These are phyloP conservation scores for Entomortierella beljakovae DNA, from an alignment of 192 early-diverging fungal species.

Conservation along the genomic window DNA sequence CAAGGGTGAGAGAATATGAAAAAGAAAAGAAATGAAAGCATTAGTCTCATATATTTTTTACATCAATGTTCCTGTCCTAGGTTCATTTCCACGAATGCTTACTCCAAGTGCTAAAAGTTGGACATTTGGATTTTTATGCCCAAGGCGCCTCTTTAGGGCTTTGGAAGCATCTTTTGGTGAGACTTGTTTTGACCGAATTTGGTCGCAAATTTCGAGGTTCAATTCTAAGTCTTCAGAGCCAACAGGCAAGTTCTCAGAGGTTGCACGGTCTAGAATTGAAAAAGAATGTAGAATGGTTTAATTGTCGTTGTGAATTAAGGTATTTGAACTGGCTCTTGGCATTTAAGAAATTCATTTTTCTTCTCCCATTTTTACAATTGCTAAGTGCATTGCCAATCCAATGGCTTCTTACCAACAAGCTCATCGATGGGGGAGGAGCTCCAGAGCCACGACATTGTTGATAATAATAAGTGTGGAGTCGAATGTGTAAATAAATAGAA, in stretches of 20 bases:
- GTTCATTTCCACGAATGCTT: too few relatives aligned
- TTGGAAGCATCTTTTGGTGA: slow-evolving; percentile 79
- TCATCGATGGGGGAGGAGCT: slow-evolving; percentile 57
- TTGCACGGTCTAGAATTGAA: slow-evolving; percentile 79
- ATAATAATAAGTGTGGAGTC: background rate
- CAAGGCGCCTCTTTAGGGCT: slow-evolving; percentile 82
- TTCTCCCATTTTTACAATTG: too few relatives aligned
- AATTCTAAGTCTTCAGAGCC: slow-evolving; percentile 87
- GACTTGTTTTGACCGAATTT: slow-evolving; percentile 88
- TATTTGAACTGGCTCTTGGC: too few relatives aligned
- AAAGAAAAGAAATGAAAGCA: too few relatives aligned
- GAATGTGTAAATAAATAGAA: background rate
- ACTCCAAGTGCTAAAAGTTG: slow-evolving; percentile 90
- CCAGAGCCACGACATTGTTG: slow-evolving; percentile 55
- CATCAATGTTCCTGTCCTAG: too few relatives aligned
- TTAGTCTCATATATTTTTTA: too few relatives aligned
- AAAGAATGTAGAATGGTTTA: background rate
- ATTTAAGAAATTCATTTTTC: too few relatives aligned
- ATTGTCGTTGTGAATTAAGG: too few relatives aligned
- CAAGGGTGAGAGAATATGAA: background rate
- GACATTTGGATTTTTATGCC: slow-evolving; percentile 94
- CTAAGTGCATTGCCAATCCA: background rate
- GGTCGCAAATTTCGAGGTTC: slow-evolving; percentile 93
- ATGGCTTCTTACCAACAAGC: slow-evolving; percentile 55
- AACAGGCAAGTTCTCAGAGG: slow-evolving; percentile 88